Percentiles rank a stretch among this genome's conserved stretches.
These are phyloP conservation scores for Diplodia scrobiculata DNA, from an alignment of 2,329 filamentous ascomycete species.

Conservation along the genomic window DNA sequence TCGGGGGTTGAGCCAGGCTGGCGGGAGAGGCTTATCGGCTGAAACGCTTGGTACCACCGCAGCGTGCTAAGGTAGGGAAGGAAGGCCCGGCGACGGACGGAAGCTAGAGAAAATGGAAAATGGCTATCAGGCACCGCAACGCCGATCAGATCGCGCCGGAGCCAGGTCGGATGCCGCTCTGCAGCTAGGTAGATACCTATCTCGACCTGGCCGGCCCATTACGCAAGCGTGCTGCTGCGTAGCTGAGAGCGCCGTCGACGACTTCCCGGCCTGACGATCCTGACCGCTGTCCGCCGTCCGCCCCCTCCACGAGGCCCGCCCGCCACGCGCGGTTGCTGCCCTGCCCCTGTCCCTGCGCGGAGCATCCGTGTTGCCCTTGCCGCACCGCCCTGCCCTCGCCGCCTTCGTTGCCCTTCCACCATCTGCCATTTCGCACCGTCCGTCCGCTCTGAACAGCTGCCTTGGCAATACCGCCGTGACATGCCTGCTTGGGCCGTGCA, in stretches of 20 bases:
- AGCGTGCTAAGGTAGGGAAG: neutral
- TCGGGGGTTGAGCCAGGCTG: constrained; percentile 18
- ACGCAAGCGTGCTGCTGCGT: neutral
- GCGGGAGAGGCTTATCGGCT: constrained; percentile 27
- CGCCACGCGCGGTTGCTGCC: neutral
- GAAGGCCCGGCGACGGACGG: neutral
- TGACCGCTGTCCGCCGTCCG: neutral
- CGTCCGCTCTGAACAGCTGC: neutral
- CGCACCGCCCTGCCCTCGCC: neutral
- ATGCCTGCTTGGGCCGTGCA: constrained; percentile 25
- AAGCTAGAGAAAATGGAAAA: neutral
- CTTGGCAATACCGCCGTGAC: constrained; percentile 15
- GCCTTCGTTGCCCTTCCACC: constrained; percentile 5
- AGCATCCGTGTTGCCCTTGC: constrained; percentile 6
- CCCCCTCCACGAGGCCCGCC: constrained; percentile 10
- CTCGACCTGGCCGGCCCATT: neutral
- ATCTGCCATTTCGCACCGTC: neutral
- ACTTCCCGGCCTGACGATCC: constrained; percentile 21
- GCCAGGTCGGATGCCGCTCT: neutral
- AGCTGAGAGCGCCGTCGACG: neutral
- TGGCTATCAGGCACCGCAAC: constrained; percentile 10
- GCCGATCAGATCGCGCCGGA: neutral
- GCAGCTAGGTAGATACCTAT: neutral
- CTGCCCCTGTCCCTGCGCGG: neutral
- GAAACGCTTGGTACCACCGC: constrained; percentile 25